Evolutionary conservation across 331 rosid genomes (phyloP).

Genomic region (Rosa hybrid): DNA sequence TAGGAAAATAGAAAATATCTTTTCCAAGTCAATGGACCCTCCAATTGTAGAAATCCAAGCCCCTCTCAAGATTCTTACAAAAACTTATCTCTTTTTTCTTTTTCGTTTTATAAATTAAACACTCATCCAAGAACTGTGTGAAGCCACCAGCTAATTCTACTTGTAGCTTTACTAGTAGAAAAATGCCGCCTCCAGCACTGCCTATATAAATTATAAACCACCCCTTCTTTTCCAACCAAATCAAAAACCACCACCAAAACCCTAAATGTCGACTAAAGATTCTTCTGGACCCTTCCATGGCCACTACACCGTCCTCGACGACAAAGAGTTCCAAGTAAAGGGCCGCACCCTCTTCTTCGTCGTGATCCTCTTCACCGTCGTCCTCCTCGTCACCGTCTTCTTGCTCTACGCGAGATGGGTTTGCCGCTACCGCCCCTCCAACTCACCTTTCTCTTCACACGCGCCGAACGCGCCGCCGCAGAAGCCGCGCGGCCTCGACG

Average conservation of each 20-base stretch:
- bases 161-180: neutral
- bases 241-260: neutral
- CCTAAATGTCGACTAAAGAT: conserved; percentile 1
- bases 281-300: conserved; percentile 13
- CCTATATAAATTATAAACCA: neutral
- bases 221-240: neutral
- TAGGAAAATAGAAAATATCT: neutral
- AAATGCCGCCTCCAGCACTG: neutral
- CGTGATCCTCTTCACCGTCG: conserved; percentile 52
- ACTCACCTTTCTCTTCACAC: neutral
- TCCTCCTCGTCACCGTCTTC: conserved; percentile 55
- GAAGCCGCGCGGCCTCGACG: conserved; percentile 48
- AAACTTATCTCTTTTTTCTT: neutral
- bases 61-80: neutral
- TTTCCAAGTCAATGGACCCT: neutral
- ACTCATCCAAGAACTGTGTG: neutral
- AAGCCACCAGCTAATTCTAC: neutral
- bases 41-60: neutral
- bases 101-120: neutral
- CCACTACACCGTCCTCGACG: conserved; percentile 70
- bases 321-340: conserved; percentile 53
- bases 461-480: conserved; percentile 28
- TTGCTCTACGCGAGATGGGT: conserved; percentile 77
- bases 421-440: conserved; percentile 49
- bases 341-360: conserved; percentile 68